A percentile compares a stretch with the other conserved stretches of the same genome.
Conservation (phyloP, 257 asterid species). For the Ocimum tenuiflorum region DNA sequence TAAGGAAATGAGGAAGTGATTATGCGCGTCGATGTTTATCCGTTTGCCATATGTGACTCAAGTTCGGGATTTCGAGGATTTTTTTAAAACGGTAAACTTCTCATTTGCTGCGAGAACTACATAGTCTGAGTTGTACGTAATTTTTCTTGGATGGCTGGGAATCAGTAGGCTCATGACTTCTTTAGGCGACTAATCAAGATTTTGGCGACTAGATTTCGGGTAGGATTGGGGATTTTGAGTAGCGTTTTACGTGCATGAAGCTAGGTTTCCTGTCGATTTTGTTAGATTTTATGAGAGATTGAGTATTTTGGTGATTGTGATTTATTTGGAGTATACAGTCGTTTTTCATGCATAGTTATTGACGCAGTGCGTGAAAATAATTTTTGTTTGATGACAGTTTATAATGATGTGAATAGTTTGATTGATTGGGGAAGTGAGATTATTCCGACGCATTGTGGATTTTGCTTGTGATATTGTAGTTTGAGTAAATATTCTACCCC, state of each 20-base stretch:
- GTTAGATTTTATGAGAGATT: background rate
- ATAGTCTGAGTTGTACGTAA: slow-evolving; percentile 11
- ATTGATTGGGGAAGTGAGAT: background rate
- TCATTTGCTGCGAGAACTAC: background rate
- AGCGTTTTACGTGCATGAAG: slow-evolving; percentile 13
- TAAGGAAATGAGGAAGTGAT: background rate
- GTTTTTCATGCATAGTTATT: background rate
- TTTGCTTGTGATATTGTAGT: slow-evolving; percentile 22
- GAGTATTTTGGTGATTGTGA: background rate
- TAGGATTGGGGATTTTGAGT: slow-evolving; percentile 7
- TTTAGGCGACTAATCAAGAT: background rate
- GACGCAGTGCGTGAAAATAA: background rate
- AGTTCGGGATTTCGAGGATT: too few relatives aligned
- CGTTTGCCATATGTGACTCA: background rate
- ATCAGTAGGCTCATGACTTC: slow-evolving; percentile 6
- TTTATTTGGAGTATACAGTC: background rate
- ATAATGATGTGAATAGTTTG: background rate
- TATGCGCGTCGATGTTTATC: background rate
- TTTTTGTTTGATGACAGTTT: background rate
- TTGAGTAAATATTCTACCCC: background rate
- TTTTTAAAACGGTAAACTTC: background rate
- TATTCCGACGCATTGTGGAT: background rate
- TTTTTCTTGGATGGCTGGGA: slow-evolving; percentile 17
- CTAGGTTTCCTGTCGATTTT: slow-evolving; percentile 4
- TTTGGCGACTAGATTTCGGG: slow-evolving; percentile 17